A percentile compares a stretch with the other conserved stretches of the same genome.
Conservation (phyloP, 2,329 filamentous ascomycete genomes). For the Trichoderma pleuroti region DNA sequence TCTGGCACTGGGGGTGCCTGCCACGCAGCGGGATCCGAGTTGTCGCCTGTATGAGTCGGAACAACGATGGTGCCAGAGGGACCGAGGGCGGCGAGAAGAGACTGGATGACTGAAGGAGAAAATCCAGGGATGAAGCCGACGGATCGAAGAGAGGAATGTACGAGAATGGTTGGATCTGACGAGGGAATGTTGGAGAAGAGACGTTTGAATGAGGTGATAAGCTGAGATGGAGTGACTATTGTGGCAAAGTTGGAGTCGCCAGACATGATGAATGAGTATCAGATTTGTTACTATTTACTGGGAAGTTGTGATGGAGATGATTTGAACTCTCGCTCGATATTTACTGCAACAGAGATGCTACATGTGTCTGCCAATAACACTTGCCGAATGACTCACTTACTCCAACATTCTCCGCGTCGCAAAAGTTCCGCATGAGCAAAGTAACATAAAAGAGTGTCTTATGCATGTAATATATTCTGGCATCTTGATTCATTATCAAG, state of each 20-base stretch:
- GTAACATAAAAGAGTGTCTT: background rate
- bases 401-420: background rate
- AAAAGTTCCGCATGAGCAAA: background rate
- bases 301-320: no score
- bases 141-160: background rate
- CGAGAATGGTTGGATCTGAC: background rate
- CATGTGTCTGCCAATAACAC: background rate
- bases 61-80: conserved; percentile 21
- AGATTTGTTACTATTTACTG: background rate
- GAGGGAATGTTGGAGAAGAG: background rate
- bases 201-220: background rate
- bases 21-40: conserved; percentile 22
- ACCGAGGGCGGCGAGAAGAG: background rate
- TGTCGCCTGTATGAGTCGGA: conserved; percentile 21
- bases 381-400: background rate
- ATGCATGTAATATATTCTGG: background rate
- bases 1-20: conserved; percentile 20
- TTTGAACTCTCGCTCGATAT: background rate
- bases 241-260: background rate
- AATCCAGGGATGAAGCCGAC: background rate
- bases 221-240: background rate
- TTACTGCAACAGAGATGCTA: background rate
- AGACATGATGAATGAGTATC: background rate
- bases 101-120: background rate
- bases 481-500: background rate